A percentile compares a stretch with the other conserved stretches of the same genome.
Conservation (phyloP, 805 yeast genomes). For the Lachancea waltii region DNA sequence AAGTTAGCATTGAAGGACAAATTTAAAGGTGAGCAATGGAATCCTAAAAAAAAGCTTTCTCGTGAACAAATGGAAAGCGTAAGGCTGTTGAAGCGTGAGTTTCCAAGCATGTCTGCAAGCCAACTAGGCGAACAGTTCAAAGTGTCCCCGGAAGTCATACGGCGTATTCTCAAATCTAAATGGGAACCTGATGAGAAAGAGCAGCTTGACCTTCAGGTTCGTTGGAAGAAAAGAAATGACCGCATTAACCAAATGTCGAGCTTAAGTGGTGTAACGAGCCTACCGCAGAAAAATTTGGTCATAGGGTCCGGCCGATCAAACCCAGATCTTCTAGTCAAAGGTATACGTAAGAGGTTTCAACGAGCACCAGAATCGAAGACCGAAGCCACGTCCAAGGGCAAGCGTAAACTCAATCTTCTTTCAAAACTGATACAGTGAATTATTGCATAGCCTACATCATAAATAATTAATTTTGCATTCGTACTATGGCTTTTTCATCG, state of each 20-base stretch:
- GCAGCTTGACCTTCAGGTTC: conserved; percentile 34
- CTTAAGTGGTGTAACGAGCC: neutral
- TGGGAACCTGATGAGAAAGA: conserved; percentile 68
- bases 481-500: too few relatives aligned
- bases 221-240: conserved; percentile 51
- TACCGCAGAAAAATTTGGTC: conserved; percentile 2
- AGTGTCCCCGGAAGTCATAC: conserved; percentile 74
- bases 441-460: too few relatives aligned
- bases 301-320: conserved; percentile 6
- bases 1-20: conserved; percentile 57
- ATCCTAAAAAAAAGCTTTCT: conserved; percentile 59
- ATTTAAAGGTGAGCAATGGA: conserved; percentile 54
- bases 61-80: conserved; percentile 65
- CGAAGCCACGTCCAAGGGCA: neutral
- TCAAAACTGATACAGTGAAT: conserved; percentile 13
- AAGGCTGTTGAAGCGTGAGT: conserved; percentile 44
- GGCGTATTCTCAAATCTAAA: conserved; percentile 69
- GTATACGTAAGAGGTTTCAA: too few relatives aligned
- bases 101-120: conserved; percentile 54
- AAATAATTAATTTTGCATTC: too few relatives aligned
- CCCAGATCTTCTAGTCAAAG: conserved; percentile 4
- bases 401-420: conserved; percentile 8
- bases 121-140: conserved; percentile 59
- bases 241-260: conserved; percentile 29
- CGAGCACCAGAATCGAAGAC: neutral